phyloP scores from a whole-genome alignment of 495 filamentous ascomycete genomes.

The Penicillium salamii region DNA sequence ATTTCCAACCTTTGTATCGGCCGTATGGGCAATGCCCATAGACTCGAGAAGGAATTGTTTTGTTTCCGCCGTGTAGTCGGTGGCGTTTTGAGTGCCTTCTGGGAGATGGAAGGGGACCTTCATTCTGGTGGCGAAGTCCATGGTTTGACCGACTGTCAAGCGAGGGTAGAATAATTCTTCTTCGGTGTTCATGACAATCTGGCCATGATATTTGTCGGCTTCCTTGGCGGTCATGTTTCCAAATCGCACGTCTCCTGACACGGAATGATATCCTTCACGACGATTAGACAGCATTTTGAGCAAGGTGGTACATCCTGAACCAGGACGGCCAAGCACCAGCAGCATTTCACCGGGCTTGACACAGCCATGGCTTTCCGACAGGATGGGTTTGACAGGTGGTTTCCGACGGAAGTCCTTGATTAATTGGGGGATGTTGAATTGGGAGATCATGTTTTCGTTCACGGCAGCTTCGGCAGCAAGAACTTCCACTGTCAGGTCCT shows the following conservation, averaged over 20 bases:
- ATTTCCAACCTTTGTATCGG: slow-evolving; percentile 78
- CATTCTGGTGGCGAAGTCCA: slow-evolving; percentile 58
- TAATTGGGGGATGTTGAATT: slow-evolving; percentile 50
- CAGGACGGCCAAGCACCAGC: slow-evolving; percentile 43
- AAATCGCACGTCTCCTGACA: slow-evolving; percentile 56
- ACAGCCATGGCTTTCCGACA: slow-evolving; percentile 39
- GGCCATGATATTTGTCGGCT: slow-evolving; percentile 59
- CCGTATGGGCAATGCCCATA: slow-evolving; percentile 73
- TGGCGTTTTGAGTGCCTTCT: slow-evolving; percentile 38
- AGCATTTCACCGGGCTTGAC: slow-evolving; percentile 54
- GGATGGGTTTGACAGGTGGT: slow-evolving; percentile 31
- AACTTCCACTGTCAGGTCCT: slow-evolving; percentile 40
- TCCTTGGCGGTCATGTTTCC: slow-evolving; percentile 54
- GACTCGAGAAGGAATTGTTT: slow-evolving; percentile 71
- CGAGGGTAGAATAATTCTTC: slow-evolving; percentile 70
- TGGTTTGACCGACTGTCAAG: slow-evolving; percentile 67
- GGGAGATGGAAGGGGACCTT: slow-evolving; percentile 35
- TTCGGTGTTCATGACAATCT: slow-evolving; percentile 68
- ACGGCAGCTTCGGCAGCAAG: slow-evolving; percentile 43
- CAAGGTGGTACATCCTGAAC: slow-evolving; percentile 43
- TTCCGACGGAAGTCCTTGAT: slow-evolving; percentile 33
- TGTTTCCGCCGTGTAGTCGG: slow-evolving; percentile 42
- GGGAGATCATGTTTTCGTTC: slow-evolving; percentile 50
- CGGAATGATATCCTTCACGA: slow-evolving; percentile 49
- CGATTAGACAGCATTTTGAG: slow-evolving; percentile 68